These are phyloP conservation scores for Neurospora crassa DNA, from an alignment of 2,329 filamentous ascomycete species.

Conservation along the genomic window DNA sequence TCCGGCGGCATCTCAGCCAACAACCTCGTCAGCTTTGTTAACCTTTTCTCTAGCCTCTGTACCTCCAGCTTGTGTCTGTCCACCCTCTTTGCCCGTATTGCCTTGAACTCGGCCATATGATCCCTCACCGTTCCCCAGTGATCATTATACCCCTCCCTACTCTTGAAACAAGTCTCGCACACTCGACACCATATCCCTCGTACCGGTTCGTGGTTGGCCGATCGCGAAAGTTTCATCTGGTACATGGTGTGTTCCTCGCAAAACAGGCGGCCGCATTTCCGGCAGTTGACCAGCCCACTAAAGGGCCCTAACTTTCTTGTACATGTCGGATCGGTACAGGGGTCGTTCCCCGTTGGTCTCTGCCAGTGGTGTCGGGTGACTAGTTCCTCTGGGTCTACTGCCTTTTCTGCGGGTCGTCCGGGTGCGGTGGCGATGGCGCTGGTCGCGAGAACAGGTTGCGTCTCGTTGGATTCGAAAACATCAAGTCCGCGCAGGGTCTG, in stretches of 20 bases:
- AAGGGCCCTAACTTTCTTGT: conserved; percentile 68
- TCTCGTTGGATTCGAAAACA: conserved; percentile 87
- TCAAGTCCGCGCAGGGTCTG: conserved; percentile 89
- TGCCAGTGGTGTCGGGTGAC: conserved; percentile 91
- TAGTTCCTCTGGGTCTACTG: conserved; percentile 75
- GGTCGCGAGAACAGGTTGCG: conserved; percentile 29
- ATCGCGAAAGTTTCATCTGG: conserved; percentile 91
- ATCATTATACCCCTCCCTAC: conserved; percentile 89
- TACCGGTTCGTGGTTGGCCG: conserved; percentile 81
- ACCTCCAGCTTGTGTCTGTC: conserved; percentile 83
- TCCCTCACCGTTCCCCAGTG: conserved; percentile 63
- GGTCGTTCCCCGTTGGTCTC: conserved; percentile 59
- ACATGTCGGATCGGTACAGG: conserved; percentile 81
- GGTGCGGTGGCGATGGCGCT: conserved; percentile 19
- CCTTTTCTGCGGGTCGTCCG: conserved; percentile 31
- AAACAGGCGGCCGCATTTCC: conserved; percentile 86
- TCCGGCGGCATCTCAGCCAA: conserved; percentile 68
- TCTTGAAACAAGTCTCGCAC: conserved; percentile 99
- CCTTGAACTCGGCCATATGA: conserved; percentile 61
- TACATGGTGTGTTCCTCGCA: conserved; percentile 99
- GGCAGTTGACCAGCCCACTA: conserved; percentile 83
- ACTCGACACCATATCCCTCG: conserved; percentile 89
- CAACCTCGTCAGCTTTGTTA: conserved; percentile 82
- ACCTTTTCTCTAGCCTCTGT: conserved; percentile 78
- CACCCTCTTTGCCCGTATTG: conserved; percentile 64